Evolutionary conservation across 495 filamentous ascomycete genomes (phyloP).

Genomic region (Monascus purpureus): DNA sequence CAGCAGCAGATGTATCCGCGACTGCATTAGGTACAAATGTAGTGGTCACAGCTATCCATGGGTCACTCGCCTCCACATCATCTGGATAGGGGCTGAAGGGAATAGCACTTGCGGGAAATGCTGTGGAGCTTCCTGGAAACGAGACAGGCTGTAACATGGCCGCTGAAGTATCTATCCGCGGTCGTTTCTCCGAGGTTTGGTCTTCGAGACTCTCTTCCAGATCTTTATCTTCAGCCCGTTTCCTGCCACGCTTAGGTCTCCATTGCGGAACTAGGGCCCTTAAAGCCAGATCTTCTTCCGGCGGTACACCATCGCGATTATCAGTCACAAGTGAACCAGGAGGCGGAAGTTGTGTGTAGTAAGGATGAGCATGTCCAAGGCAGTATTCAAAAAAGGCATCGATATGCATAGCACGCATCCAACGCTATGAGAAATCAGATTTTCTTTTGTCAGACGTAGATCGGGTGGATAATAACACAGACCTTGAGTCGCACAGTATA

Average conservation of each 20-base stretch:
- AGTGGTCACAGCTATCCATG: slow-evolving; percentile 39
- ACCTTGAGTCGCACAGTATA: slow-evolving; percentile 93
- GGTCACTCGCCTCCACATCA: slow-evolving; percentile 32
- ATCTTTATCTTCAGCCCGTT: slow-evolving; percentile 67
- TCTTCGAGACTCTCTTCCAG: slow-evolving; percentile 41
- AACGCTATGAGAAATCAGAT: slow-evolving; percentile 44
- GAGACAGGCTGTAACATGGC: slow-evolving; percentile 40
- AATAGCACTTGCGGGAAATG: slow-evolving; percentile 44
- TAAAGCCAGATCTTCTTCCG: slow-evolving; percentile 87
- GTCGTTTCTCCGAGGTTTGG: slow-evolving; percentile 44
- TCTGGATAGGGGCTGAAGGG: slow-evolving; percentile 49
- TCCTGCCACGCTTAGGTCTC: slow-evolving; percentile 76
- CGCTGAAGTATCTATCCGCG: slow-evolving; percentile 52
- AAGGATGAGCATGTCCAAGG: slow-evolving; percentile 61
- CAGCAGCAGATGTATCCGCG: slow-evolving; percentile 12
- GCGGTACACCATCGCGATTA: slow-evolving; percentile 69
- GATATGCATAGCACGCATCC: slow-evolving; percentile 97
- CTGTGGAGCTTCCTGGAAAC: slow-evolving; percentile 33
- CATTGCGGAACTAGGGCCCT: slow-evolving; percentile 81
- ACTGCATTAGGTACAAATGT: slow-evolving; percentile 15
- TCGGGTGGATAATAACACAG: slow-evolving; percentile 9
- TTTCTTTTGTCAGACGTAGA: neutral
- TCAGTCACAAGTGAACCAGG: slow-evolving; percentile 44
- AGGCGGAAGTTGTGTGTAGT: slow-evolving; percentile 71
- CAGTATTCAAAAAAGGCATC: slow-evolving; percentile 95